Conservation (phyloP, 805 yeast genomes). For the Candida adriatica region DNA sequence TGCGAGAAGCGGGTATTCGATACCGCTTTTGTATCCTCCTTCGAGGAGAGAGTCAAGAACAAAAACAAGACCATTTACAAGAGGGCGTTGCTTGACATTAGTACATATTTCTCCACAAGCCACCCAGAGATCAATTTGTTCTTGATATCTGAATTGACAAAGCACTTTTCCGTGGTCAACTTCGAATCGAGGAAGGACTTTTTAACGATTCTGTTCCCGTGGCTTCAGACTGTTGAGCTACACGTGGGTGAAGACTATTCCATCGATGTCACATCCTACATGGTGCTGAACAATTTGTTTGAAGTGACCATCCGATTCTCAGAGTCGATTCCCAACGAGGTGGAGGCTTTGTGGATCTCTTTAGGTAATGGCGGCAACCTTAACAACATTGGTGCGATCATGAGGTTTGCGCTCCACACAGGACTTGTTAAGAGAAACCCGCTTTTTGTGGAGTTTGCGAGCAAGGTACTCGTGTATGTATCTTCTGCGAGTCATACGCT, state of each 20-base stretch:
- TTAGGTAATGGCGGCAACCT: conserved; percentile 69
- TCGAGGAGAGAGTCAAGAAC: conserved; percentile 65
- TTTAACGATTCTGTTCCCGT: conserved; percentile 75
- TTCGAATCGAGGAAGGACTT: conserved; percentile 65
- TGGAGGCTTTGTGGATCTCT: conserved; percentile 94
- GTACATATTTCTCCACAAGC: conserved; percentile 59
- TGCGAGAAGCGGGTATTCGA: conserved; percentile 57
- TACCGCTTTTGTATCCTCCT: conserved; percentile 46
- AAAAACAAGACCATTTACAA: conserved; percentile 79
- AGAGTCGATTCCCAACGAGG: conserved; percentile 71
- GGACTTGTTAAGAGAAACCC: conserved; percentile 68
- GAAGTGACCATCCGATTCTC: conserved; percentile 80
- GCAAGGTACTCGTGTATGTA: conserved; percentile 76
- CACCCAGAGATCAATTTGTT: conserved; percentile 54
- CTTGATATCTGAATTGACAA: conserved; percentile 66
- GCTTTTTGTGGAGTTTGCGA: conserved; percentile 65
- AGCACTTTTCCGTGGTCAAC: conserved; percentile 56
- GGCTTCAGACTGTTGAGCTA: conserved; percentile 83
- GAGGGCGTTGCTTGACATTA: conserved; percentile 73
- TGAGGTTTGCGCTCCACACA: conserved; percentile 61
- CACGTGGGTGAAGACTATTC: conserved; percentile 34
- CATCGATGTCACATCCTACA: conserved; percentile 36
- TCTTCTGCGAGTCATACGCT: conserved; percentile 48
- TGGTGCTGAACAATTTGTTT: conserved; percentile 75
- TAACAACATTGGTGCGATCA: conserved; percentile 62